Base-by-base conservation (phyloP, 495 filamentous ascomycete genomes). In the Penicillium maclennaniae region DNA sequence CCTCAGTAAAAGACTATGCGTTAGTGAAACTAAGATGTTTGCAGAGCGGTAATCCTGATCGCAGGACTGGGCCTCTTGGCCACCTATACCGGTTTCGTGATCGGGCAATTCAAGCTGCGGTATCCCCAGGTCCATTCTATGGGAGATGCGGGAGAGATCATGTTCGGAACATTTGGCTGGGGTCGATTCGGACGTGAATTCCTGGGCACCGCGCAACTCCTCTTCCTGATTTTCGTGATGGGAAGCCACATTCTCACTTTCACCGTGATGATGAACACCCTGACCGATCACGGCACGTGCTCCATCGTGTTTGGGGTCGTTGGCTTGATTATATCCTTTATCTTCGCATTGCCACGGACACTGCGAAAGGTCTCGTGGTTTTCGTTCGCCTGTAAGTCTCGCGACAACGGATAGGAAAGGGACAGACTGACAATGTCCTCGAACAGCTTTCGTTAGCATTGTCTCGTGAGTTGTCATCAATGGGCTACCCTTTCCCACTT, bases 201-300 rank as follows among this genome's bases (percentile, higher is more conserved):
- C 16, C 67, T 85, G 49, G 81, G 80, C 8, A 60, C 65, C 21
- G 82, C 80, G 46, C 84, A 86, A 59, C 66, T 79, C 12, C 47
- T 86, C 39, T 83, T 88, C 60, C 75, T 89, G 39, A 57, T 85
- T 26, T 87, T 91, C 70, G 79, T 86, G 45, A 84, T 87, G 70
- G 87, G 77, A n/a, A 85, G 83, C 19, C 88, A 91, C 60, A 75
- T 88, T 45, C 70, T 89, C 43, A 85, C 84, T 0, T 88, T 87
- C 59, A 79, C 77, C 12, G 86, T 91, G 63, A 84, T 84, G 71
- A 79, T 89, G 68, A 83, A 84, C 43, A 79, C 76, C 31, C 61
- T 90, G 27, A 81, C 83, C 0, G 67, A 80, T 1, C 77, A 87
- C 60, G 78, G 69, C 2, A 62, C 72, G 3, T 91, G 88, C 61